Percentiles rank a stretch among this genome's conserved stretches.
Evolutionary conservation across 768 basidiomycete genomes (phyloP).

Genomic region (Leccinum ochraceum): DNA sequence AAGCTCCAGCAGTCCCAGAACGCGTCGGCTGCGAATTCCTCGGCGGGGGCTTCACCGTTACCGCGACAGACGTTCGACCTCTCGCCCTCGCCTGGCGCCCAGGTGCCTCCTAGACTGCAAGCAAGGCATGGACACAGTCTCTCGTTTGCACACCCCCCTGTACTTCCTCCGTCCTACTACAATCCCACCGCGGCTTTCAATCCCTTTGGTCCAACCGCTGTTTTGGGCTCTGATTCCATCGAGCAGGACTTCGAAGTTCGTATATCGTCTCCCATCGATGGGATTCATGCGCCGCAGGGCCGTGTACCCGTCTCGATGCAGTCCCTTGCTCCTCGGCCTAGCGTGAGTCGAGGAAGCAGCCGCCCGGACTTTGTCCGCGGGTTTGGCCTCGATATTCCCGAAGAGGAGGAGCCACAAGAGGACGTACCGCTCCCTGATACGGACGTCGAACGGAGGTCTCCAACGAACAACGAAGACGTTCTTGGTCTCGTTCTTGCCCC

Average conservation of each 20-base stretch:
- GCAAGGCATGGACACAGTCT: slow-evolving; percentile 72
- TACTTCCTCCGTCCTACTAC: slow-evolving; percentile 34
- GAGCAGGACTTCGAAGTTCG: slow-evolving; percentile 28
- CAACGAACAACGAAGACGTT: slow-evolving; percentile 39
- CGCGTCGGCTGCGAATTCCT: slow-evolving; percentile 50
- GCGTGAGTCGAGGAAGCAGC: slow-evolving; percentile 45
- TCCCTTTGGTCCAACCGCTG: slow-evolving; percentile 63
- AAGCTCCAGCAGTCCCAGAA: slow-evolving; percentile 76
- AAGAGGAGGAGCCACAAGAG: slow-evolving; percentile 68
- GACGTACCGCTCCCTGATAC: slow-evolving; percentile 36
- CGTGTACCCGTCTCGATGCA: slow-evolving; percentile 48
- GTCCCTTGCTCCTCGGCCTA: slow-evolving; percentile 44
- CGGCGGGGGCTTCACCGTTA: slow-evolving; percentile 64
- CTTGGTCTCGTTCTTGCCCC: slow-evolving; percentile 21
- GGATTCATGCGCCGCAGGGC: slow-evolving; percentile 56
- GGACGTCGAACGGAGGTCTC: slow-evolving; percentile 39
- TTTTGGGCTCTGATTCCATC: slow-evolving; percentile 53
- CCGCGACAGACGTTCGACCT: slow-evolving; percentile 61
- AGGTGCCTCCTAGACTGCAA: slow-evolving; percentile 40
- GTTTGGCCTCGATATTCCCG: slow-evolving; percentile 78
- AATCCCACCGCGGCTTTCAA: slow-evolving; percentile 50
- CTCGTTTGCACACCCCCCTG: slow-evolving; percentile 63
- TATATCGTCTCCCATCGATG: slow-evolving; percentile 27
- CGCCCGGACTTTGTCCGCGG: slow-evolving; percentile 76
- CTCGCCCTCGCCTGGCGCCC: slow-evolving; percentile 51